A percentile compares a stretch with the other conserved stretches of the same genome.
phyloP scores from a whole-genome alignment of 1,139 yeast species.

The Ogataea hybrid region DNA sequence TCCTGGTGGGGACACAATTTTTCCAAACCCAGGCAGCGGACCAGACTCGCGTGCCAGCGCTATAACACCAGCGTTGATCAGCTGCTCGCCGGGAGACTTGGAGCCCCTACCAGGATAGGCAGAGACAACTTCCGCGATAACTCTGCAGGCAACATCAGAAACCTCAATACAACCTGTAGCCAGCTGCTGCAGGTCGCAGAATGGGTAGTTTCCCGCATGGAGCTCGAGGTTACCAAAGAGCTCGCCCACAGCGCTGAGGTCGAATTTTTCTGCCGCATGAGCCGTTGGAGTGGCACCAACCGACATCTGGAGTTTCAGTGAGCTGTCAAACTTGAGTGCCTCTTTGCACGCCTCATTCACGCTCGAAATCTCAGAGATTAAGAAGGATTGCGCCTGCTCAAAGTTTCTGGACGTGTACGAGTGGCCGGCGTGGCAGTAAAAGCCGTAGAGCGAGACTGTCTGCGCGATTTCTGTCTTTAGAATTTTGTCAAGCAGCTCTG shows the following conservation, averaged over 20 bases:
- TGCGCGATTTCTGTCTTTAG: conserved; percentile 30
- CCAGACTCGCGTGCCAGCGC: conserved; percentile 66
- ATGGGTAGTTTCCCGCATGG: conserved; percentile 78
- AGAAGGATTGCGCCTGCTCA: conserved; percentile 45
- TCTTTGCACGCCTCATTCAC: conserved; percentile 54
- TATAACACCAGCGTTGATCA: conserved; percentile 72
- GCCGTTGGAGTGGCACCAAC: conserved; percentile 87
- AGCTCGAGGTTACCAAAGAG: conserved; percentile 55
- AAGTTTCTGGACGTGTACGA: conserved; percentile 56
- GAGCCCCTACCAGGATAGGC: conserved; percentile 53
- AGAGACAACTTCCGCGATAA: conserved; percentile 64
- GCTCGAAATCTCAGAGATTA: conserved; percentile 54
- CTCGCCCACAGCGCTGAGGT: conserved; percentile 17
- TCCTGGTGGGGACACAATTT: conserved; percentile 35
- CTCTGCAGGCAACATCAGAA: conserved; percentile 51
- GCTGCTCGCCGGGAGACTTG: conserved; percentile 53
- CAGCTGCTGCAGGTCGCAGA: conserved; percentile 73
- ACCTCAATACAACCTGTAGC: conserved; percentile 57
- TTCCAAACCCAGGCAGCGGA: conserved; percentile 51
- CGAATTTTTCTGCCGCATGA: conserved; percentile 48
- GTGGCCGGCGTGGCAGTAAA: conserved; percentile 81
- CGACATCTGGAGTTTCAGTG: conserved; percentile 40
- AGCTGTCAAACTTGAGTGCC: conserved; percentile 34
- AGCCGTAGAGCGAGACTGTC: conserved; percentile 54
- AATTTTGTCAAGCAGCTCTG: conserved; percentile 34